These are phyloP conservation scores for Trichoderma arundinaceum DNA, from an alignment of 2,329 filamentous ascomycete genomes.

Conservation along the genomic window DNA sequence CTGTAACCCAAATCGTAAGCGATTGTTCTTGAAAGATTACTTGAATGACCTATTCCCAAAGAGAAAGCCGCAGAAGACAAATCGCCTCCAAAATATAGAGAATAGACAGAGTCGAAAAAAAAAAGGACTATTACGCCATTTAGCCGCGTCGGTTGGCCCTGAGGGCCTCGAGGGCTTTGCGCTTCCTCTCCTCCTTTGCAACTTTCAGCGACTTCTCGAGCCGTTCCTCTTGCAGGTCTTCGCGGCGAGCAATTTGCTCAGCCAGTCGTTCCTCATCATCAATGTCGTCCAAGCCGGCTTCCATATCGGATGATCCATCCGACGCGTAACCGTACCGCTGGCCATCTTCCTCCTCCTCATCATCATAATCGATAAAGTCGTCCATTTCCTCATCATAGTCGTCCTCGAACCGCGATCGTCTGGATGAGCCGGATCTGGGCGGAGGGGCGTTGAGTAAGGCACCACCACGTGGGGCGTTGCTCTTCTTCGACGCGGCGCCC, in stretches of 20 bases:
- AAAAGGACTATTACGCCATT: background rate
- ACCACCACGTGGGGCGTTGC: slow-evolving; percentile 47
- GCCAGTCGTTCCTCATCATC: slow-evolving; percentile 72
- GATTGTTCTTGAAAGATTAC: background rate
- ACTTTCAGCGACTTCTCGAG: slow-evolving; percentile 66
- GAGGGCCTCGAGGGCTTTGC: slow-evolving; percentile 48
- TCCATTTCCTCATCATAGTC: slow-evolving; percentile 69
- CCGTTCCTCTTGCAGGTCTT: slow-evolving; percentile 69
- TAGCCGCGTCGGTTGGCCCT: slow-evolving; percentile 42
- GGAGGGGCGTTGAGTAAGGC: slow-evolving; percentile 47
- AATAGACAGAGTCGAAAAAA: background rate
- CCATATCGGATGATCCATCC: slow-evolving; percentile 77
- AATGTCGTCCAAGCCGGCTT: slow-evolving; percentile 75
- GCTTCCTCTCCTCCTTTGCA: slow-evolving; percentile 65
- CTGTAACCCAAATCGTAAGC: background rate
- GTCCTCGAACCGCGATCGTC: slow-evolving; percentile 54
- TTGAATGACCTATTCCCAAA: background rate
- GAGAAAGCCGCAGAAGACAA: background rate
- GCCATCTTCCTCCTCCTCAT: slow-evolving; percentile 57
- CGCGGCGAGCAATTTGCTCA: slow-evolving; percentile 65
- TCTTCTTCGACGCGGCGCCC: slow-evolving; percentile 42
- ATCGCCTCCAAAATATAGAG: background rate
- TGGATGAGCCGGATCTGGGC: slow-evolving; percentile 40
- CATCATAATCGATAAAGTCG: slow-evolving; percentile 67
- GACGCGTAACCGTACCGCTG: slow-evolving; percentile 62